Evolutionary conservation across 1,284 basidiomycete genomes (phyloP), one percentile per base, ranked within the genome.

Genomic region (Cystobasidium sp.): DNA sequence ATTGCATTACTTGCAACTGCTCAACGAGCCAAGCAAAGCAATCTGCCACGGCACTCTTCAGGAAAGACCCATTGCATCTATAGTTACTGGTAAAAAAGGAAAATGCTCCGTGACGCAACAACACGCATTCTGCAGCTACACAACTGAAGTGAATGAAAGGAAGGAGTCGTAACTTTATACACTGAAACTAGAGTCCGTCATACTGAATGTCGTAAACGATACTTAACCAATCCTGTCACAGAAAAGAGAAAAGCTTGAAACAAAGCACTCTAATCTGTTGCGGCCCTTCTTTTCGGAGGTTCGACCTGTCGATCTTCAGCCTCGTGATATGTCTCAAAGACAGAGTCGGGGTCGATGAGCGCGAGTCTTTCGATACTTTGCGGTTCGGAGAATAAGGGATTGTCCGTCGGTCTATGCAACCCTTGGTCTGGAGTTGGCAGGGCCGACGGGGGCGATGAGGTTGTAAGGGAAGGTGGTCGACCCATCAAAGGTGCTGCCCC

Each of bases 251-350:
- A 31, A 5, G 31, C 31, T 31, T 31, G 2, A 2, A 31, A 5
- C 31, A 31, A 31, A n/a, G 22, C 7, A 10, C n/a, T n/a, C 37
- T n/a, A 66, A 20, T 53, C 64, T 22, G 49, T 66, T 22, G 64
- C 39, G 22, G 64, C 64, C n/a, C 64, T 5, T 63, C 24, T 10
- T 39, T 63, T 63, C 22, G 44, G 4, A 22, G n/a, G 0, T 8
- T 63, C 61, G 20, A 8, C 47, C 16, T 44, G 61, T 24, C 47
- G 12, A 22, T 37, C 12, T 20, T 55, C 68, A 37, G 55, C 52
- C 24, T 47, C 44, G 39, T 73, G 70, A 31, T 73, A 73, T 8
- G 39, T 66, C 22, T 52, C 70, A 37, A 66, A 73, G 46, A 73
- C 55, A 22, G 52, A 22, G 41, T 66, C 70, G 8, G 70, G 70